Conservation (phyloP, 1,139 yeast genomes). For the Hanseniaspora uvarum region DNA sequence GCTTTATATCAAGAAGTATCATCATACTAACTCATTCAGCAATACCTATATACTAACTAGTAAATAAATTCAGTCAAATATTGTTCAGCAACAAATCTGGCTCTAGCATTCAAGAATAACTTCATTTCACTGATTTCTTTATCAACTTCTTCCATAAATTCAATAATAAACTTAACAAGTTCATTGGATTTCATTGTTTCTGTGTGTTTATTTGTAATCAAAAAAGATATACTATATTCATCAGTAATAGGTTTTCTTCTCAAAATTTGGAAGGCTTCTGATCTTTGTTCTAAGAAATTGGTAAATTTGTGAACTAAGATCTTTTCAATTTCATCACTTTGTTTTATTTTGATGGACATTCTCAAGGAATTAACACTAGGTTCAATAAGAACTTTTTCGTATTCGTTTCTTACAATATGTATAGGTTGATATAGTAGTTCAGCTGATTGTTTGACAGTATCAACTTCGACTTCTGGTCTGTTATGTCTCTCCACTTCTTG, state of each 20-base stretch:
- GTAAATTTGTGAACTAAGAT: constrained; percentile 90
- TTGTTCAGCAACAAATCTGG: constrained; percentile 95
- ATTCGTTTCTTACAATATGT: constrained; percentile 85
- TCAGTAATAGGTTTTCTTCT: constrained; percentile 75
- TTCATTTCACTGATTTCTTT: constrained; percentile 98
- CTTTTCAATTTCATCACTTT: constrained; percentile 93
- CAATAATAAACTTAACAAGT: constrained; percentile 89
- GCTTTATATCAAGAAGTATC: no score
- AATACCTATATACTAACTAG: constrained; percentile 17
- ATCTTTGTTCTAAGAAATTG: constrained; percentile 85
- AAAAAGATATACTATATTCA: constrained; percentile 87
- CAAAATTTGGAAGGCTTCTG: constrained; percentile 83
- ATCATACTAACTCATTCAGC: no score
- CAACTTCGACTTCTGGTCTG: constrained; percentile 93
- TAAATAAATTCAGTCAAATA: constrained; percentile 43
- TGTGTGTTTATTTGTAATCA: constrained; percentile 88
- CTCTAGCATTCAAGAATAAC: constrained; percentile 89
- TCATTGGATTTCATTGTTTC: constrained; percentile 93
- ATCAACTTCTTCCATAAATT: constrained; percentile 98
- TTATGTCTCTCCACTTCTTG: constrained; percentile 95
- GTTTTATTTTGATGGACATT: constrained; percentile 84
- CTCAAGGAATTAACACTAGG: constrained; percentile 86
- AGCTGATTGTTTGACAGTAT: constrained; percentile 58
- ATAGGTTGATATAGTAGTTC: constrained; percentile 84
- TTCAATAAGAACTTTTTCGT: constrained; percentile 84